phyloP scores from a whole-genome alignment of 805 yeast species.

The Ogataea nonfermentans region DNA sequence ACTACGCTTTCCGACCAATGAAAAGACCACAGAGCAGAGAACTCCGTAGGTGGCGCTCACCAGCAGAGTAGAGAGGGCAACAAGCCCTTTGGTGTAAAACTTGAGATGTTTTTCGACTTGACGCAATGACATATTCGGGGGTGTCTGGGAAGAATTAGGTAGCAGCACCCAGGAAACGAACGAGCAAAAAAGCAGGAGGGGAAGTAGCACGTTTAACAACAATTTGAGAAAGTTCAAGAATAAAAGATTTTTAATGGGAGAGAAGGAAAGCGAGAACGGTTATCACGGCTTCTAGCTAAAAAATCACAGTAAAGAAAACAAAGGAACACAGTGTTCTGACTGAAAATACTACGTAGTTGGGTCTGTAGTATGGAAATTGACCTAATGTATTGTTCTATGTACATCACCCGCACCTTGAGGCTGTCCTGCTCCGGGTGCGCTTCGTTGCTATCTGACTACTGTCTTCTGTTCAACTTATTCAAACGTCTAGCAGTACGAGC shows the following conservation, averaged over 20 bases:
- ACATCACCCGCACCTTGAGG: not conserved
- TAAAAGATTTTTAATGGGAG: conserved; percentile 4
- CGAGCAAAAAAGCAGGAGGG: conserved; percentile 9
- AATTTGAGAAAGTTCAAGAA: conserved; percentile 8
- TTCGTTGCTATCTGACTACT: conserved; percentile 1
- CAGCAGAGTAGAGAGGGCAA: conserved; percentile 52
- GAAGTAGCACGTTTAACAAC: conserved; percentile 11
- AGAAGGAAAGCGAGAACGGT: too few relatives aligned
- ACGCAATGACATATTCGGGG: conserved; percentile 15
- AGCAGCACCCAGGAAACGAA: conserved; percentile 17
- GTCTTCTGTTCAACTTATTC: conserved; percentile 65
- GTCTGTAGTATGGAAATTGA: too few relatives aligned
- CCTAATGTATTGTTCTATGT: not conserved
- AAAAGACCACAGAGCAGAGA: conserved; percentile 63
- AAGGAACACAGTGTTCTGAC: too few relatives aligned
- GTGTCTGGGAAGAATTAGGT: conserved; percentile 16
- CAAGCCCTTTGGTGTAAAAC: conserved; percentile 54
- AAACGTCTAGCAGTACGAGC: conserved; percentile 86
- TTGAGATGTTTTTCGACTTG: conserved; percentile 36
- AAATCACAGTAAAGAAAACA: too few relatives aligned
- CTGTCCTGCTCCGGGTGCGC: too few relatives aligned
- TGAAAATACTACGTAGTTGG: too few relatives aligned
- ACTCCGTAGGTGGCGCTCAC: conserved; percentile 76
- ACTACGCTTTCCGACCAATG: conserved; percentile 69
- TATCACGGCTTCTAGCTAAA: too few relatives aligned